Evolutionary conservation across 805 yeast species (phyloP).

Genomic region (Starmerella ratchasimensis): DNA sequence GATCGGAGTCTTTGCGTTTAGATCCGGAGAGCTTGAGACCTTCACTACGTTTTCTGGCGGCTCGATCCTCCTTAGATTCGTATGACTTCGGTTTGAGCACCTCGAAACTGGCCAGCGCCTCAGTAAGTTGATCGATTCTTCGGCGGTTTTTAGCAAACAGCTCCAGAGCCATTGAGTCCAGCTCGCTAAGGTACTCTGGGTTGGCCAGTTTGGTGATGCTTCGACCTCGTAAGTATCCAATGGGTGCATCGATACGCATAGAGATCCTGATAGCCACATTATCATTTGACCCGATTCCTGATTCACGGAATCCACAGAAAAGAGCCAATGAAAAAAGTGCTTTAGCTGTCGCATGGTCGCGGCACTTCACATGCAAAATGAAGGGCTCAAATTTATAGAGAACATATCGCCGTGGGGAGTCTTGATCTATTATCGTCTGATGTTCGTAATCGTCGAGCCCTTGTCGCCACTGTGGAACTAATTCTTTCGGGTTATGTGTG

Average conservation of each 20-base stretch:
- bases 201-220: slow-evolving; percentile 35
- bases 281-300: slow-evolving; percentile 70
- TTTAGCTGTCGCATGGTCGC: slow-evolving; percentile 46
- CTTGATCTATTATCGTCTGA: slow-evolving; percentile 3
- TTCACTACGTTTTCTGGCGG: slow-evolving; percentile 6
- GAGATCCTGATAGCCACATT: slow-evolving; percentile 67
- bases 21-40: slow-evolving; percentile 2
- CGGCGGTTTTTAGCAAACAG: slow-evolving; percentile 53
- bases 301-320: slow-evolving; percentile 76
- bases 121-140: slow-evolving; percentile 37
- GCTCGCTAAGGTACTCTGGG: slow-evolving; percentile 36
- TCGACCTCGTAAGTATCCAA: slow-evolving; percentile 39
- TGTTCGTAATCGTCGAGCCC: slow-evolving; percentile 19
- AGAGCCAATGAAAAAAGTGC: slow-evolving; percentile 54
- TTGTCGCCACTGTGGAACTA: slow-evolving; percentile 26
- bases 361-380: slow-evolving; percentile 70
- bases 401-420: slow-evolving; percentile 38
- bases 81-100: slow-evolving; percentile 23
- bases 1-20: too few relatives aligned
- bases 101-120: slow-evolving; percentile 6
- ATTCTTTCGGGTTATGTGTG: slow-evolving; percentile 44
- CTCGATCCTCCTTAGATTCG: slow-evolving; percentile 46
- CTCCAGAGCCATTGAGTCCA: slow-evolving; percentile 43
- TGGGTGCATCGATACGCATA: slow-evolving; percentile 61
- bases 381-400: slow-evolving; percentile 75